Percentiles rank a stretch among this genome's conserved stretches.
Conservation (phyloP, 2,329 filamentous ascomycete genomes). For the Diaporthe citriasiana region DNA sequence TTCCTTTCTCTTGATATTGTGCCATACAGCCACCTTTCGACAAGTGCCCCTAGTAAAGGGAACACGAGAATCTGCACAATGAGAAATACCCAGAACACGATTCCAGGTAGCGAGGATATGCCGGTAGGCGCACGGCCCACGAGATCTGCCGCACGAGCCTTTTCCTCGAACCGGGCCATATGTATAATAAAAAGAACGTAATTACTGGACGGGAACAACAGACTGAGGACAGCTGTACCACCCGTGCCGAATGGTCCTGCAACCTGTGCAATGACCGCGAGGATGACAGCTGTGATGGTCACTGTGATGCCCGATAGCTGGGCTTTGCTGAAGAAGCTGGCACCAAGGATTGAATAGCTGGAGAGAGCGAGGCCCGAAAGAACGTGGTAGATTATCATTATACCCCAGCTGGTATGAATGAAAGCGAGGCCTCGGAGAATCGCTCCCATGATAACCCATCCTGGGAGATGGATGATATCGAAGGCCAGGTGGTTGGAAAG, state of each 20-base stretch:
- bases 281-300: constrained; percentile 78
- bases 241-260: constrained; percentile 73
- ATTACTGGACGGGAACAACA: constrained; percentile 89
- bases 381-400: constrained; percentile 82
- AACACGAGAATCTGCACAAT: constrained; percentile 84
- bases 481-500: constrained; percentile 86
- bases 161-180: constrained; percentile 81
- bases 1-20: constrained; percentile 74
- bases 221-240: constrained; percentile 76
- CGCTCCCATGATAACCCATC: constrained; percentile 83
- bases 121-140: constrained; percentile 72
- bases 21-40: constrained; percentile 83
- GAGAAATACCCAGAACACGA: constrained; percentile 75
- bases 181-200: constrained; percentile 85
- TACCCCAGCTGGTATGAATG: constrained; percentile 70
- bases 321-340: constrained; percentile 86
- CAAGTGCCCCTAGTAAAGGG: constrained; percentile 78
- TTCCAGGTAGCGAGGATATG: constrained; percentile 69
- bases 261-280: constrained; percentile 87
- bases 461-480: constrained; percentile 82
- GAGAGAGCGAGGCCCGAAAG: constrained; percentile 82
- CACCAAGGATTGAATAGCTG: constrained; percentile 85
- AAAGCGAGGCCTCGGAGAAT: constrained; percentile 77
- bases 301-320: constrained; percentile 89
- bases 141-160: constrained; percentile 72